Conservation (phyloP, 257 asterid genomes). For the Nicotiana attenuata region DNA sequence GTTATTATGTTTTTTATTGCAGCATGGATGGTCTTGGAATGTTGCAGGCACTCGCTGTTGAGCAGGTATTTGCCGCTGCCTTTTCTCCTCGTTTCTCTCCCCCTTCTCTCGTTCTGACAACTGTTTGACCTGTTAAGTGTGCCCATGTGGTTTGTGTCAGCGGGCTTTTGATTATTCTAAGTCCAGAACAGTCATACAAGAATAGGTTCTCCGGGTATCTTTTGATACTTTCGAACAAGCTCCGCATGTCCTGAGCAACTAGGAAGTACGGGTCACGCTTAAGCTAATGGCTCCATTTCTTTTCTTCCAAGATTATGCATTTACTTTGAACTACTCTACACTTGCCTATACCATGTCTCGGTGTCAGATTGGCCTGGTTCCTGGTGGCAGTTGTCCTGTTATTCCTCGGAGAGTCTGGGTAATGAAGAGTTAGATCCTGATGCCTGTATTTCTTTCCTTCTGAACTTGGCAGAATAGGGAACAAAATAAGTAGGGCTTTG, state of each 20-base stretch:
- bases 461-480: neutral
- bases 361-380: neutral
- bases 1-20: slow-evolving; percentile 64
- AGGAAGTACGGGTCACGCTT: neutral
- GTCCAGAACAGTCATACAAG: neutral
- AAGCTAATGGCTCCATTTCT: neutral
- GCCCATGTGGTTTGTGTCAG: neutral
- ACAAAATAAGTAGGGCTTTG: neutral
- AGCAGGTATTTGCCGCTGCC: slow-evolving; percentile 29
- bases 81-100: neutral
- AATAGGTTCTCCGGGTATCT: neutral
- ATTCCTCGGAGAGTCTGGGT: neutral
- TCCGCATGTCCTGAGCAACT: neutral
- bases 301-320: neutral
- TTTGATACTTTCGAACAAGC: neutral
- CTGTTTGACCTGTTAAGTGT: neutral
- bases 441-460: slow-evolving; percentile 5
- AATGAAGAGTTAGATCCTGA: neutral
- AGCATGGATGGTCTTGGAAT: slow-evolving; percentile 76
- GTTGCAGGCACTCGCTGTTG: slow-evolving; percentile 76
- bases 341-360: neutral
- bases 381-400: neutral
- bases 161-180: neutral
- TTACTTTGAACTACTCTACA: neutral
- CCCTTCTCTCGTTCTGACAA: neutral